Conservation (phyloP, 2,329 filamentous ascomycete genomes). For the Dothistroma pini region DNA sequence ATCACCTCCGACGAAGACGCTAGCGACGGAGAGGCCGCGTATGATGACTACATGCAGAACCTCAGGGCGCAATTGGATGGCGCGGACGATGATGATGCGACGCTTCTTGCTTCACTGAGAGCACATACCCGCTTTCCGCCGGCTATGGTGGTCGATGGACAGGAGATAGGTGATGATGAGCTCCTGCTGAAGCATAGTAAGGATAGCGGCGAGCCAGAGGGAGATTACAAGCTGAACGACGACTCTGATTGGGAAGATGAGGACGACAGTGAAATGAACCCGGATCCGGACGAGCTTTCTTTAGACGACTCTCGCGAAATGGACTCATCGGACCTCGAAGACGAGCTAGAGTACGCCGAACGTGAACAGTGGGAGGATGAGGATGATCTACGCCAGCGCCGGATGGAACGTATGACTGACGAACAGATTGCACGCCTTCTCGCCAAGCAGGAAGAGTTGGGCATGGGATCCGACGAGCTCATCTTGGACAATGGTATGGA, state of each 20-base stretch:
- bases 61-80: constrained; percentile 43
- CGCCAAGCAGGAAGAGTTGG: constrained; percentile 61
- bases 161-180: constrained; percentile 30
- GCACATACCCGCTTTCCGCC: constrained; percentile 17
- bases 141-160: constrained; percentile 30
- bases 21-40: constrained; percentile 39
- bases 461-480: constrained; percentile 57
- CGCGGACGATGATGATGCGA: constrained; percentile 18
- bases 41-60: constrained; percentile 67
- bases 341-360: constrained; percentile 33
- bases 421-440: constrained; percentile 60
- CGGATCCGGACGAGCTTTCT: constrained; percentile 33
- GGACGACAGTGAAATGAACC: constrained; percentile 21
- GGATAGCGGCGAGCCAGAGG: constrained; percentile 7
- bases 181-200: constrained; percentile 22
- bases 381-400: constrained; percentile 40
- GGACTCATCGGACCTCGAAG: constrained; percentile 36
- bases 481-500: constrained; percentile 48
- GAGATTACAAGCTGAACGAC: constrained; percentile 13
- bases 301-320: constrained; percentile 38
- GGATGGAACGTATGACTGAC: constrained; percentile 49
- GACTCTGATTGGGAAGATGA: constrained; percentile 20
- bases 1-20: constrained; percentile 50
- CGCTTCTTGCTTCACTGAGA: constrained; percentile 9
- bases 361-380: constrained; percentile 39